A percentile compares a stretch with the other conserved stretches of the same genome.
These are phyloP conservation scores for Toxoplasma gondii DNA, from an alignment of 169 alveolate species.

Conservation along the genomic window DNA sequence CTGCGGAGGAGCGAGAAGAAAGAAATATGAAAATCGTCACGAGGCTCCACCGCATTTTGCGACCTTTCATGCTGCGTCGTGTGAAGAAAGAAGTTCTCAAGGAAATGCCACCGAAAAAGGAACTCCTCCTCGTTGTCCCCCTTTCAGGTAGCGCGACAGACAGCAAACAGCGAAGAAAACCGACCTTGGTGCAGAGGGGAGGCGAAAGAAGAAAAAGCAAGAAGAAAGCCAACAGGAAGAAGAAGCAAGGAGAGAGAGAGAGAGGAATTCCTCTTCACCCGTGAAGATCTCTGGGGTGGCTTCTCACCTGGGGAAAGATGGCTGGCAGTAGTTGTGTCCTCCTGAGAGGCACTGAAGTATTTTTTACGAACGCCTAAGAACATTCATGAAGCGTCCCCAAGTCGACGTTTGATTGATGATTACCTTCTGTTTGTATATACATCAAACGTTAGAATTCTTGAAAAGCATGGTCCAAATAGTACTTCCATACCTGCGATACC, in stretches of 20 bases:
- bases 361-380: no score
- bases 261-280: no score
- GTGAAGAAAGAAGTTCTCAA: slow-evolving; percentile 97
- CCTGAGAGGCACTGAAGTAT: no score
- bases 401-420: no score
- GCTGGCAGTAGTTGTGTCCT: no score
- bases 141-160: slow-evolving; percentile 17
- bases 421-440: no score
- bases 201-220: background rate
- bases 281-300: no score
- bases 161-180: background rate
- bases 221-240: background rate
- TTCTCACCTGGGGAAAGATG: no score
- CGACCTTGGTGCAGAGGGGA: background rate
- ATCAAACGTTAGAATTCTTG: no score
- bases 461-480: no score
- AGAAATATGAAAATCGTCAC: slow-evolving; percentile 80
- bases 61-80: slow-evolving; percentile 84
- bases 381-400: no score
- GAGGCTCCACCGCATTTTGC: slow-evolving; percentile 95
- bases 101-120: slow-evolving; percentile 96
- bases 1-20: slow-evolving; percentile 76
- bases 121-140: slow-evolving; percentile 75
- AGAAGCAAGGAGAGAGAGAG: background rate
- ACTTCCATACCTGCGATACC: no score